phyloP scores from a whole-genome alignment of 2,329 filamentous ascomycete genomes.

The Anthostomella pinea region DNA sequence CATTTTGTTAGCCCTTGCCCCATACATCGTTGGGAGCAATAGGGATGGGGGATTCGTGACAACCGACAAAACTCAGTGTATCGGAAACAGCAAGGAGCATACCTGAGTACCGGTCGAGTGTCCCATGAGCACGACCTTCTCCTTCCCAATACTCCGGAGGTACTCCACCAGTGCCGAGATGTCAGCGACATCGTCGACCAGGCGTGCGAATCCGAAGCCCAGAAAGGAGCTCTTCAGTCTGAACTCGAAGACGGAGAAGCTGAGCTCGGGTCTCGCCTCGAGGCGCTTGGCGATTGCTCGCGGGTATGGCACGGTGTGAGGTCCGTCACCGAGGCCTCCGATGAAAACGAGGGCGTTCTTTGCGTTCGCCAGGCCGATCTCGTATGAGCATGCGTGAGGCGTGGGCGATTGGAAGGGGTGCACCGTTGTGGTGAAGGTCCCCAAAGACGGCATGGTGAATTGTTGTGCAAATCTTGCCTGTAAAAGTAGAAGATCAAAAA shows the following conservation, averaged over 20 bases:
- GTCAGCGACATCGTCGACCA: slow-evolving; percentile 53
- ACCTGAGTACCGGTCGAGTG: slow-evolving; percentile 60
- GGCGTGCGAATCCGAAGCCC: slow-evolving; percentile 49
- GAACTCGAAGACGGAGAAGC: slow-evolving; percentile 56
- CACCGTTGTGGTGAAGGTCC: slow-evolving; percentile 42
- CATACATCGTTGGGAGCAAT: too few relatives aligned
- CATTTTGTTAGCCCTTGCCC: slow-evolving; percentile 7
- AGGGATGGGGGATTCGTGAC: too few relatives aligned
- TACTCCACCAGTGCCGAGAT: slow-evolving; percentile 52
- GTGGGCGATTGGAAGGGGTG: slow-evolving; percentile 45
- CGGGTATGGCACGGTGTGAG: slow-evolving; percentile 61
- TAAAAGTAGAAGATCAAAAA: too few relatives aligned
- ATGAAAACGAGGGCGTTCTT: slow-evolving; percentile 66
- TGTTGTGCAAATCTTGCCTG: too few relatives aligned
- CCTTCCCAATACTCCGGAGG: slow-evolving; percentile 47
- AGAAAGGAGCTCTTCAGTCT: slow-evolving; percentile 53
- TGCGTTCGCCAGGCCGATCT: slow-evolving; percentile 39
- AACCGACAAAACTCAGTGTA: too few relatives aligned
- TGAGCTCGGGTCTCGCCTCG: slow-evolving; percentile 34
- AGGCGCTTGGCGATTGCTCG: slow-evolving; percentile 45
- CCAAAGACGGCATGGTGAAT: slow-evolving; percentile 15
- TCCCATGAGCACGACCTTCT: slow-evolving; percentile 54
- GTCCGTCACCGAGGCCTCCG: slow-evolving; percentile 67
- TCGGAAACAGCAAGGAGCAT: slow-evolving; percentile 4
- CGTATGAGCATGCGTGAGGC: slow-evolving; percentile 44